Evolutionary conservation across 768 basidiomycete genomes (phyloP), one percentile per base, ranked within the genome.

Genomic region (Gautieria morchelliformis): DNA sequence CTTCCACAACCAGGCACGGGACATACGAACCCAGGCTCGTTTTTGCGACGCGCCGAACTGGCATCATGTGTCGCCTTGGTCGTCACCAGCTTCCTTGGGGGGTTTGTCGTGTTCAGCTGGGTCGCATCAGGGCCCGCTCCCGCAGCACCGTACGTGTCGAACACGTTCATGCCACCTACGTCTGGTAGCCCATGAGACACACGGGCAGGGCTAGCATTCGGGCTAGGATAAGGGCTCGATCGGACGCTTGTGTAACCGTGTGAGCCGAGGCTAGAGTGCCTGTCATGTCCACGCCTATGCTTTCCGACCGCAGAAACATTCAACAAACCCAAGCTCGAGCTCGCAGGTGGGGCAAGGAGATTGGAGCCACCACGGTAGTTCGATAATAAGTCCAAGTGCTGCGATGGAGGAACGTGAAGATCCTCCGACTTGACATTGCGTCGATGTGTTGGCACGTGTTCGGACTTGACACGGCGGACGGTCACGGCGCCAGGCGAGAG

Each of bases 31-130:
- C 81, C 85, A 45, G 93, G 93, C 52, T 92, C 88, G 66, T 89
- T 89, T 65, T 92, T 95, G 63, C 93, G 75, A 57, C 93, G 75
- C 62, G 83, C 84, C 65, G 88, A 83, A 62, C 87, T 89, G 4
- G 93, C 93, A 67, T 88, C 85, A 51, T 85, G 85, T 49, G 93
- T 96, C 59, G 91, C 85, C 41, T 85, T 83, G 37, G 93, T 95
- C 46, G 93, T 96, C 14, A 96, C 93, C 60, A 91, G 92, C 67
- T 81, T 85, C 69, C 88, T 89, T 32, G 81, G 77, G 24, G 81
- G 74, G 11, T 59, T 64, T 5, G 49, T 59, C 47, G 59, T 46
- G 24, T 33, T 24, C n/a, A 51, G 42, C 57, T 11, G 67, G 70
- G 30, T 73, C 70, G 70, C 71, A 70, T 11, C 61, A 53, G 32